phyloP scores from a whole-genome alignment of 2,329 filamentous ascomycete species.

The Aciculosporium take region DNA sequence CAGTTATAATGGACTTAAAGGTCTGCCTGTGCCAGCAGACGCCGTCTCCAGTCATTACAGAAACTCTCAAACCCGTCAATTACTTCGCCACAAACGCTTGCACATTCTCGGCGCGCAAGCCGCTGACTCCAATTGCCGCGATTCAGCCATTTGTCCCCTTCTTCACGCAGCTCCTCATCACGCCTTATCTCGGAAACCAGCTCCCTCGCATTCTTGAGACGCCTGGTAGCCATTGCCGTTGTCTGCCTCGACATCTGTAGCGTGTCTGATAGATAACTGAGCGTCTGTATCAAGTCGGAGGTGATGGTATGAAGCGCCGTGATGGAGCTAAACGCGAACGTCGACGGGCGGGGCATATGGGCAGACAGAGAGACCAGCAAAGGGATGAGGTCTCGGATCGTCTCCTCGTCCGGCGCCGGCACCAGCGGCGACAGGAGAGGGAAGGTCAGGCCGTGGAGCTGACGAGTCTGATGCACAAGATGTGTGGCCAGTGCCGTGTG shows the following conservation, averaged over 20 bases:
- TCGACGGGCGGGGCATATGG: slow-evolving; percentile 50
- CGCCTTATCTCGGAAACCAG: slow-evolving; percentile 72
- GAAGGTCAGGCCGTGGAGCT: slow-evolving; percentile 59
- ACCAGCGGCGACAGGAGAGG: slow-evolving; percentile 55
- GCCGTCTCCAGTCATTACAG: slow-evolving; percentile 70
- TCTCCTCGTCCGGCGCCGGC: slow-evolving; percentile 45
- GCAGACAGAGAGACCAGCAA: slow-evolving; percentile 51
- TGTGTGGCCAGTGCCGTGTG: slow-evolving; percentile 63
- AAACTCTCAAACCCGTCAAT: slow-evolving; percentile 85
- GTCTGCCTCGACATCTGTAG: slow-evolving; percentile 89
- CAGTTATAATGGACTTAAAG: slow-evolving; percentile 25
- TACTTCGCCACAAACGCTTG: slow-evolving; percentile 71
- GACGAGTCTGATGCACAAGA: slow-evolving; percentile 59
- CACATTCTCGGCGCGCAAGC: slow-evolving; percentile 65
- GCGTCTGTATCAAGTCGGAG: slow-evolving; percentile 58
- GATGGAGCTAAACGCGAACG: slow-evolving; percentile 50
- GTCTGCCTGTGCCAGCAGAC: slow-evolving; percentile 53
- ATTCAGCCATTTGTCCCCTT: slow-evolving; percentile 69
- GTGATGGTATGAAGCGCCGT: slow-evolving; percentile 57
- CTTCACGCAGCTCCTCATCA: slow-evolving; percentile 70
- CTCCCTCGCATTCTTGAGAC: slow-evolving; percentile 69
- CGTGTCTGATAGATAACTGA: slow-evolving; percentile 79
- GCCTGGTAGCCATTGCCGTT: slow-evolving; percentile 64
- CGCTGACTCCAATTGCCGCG: slow-evolving; percentile 72
- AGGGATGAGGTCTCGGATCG: slow-evolving; percentile 55